Percentiles rank a stretch among this genome's conserved stretches.
Conservation (phyloP, 1,139 yeast genomes). For the Saccharomyces hybrid region DNA sequence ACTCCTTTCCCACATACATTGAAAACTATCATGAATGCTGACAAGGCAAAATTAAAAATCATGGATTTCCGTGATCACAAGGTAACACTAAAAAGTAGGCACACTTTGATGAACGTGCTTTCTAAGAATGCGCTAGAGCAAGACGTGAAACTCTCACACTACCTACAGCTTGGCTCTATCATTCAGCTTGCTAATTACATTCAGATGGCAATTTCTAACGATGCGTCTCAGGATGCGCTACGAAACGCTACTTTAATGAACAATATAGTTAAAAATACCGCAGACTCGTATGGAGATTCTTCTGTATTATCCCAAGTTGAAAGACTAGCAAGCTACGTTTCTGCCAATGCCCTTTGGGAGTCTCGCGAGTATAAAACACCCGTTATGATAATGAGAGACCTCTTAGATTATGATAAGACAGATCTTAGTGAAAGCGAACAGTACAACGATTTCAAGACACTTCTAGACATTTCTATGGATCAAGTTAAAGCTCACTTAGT, state of each 20-base stretch:
- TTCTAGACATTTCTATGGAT: slow-evolving; percentile 30
- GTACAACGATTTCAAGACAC: slow-evolving; percentile 15
- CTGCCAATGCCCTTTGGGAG: slow-evolving; percentile 22
- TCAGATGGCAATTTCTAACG: slow-evolving; percentile 12
- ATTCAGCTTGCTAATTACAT: slow-evolving; percentile 12
- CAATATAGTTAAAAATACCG: slow-evolving; percentile 2
- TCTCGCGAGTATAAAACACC: slow-evolving; percentile 20
- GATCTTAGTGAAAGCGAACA: slow-evolving; percentile 1
- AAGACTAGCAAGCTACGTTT: slow-evolving; percentile 7
- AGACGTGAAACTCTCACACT: background rate
- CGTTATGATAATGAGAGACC: slow-evolving; percentile 13
- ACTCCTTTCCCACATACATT: background rate
- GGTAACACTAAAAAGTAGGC: slow-evolving; percentile 14
- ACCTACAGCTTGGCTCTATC: slow-evolving; percentile 1
- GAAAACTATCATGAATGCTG: slow-evolving; percentile 1
- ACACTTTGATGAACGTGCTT: slow-evolving; percentile 10
- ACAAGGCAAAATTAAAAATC: slow-evolving; percentile 6
- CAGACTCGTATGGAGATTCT: background rate
- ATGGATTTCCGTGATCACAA: slow-evolving; percentile 14
- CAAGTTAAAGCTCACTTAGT: slow-evolving; percentile 47
- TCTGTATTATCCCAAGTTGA: background rate
- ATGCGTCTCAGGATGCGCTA: slow-evolving; percentile 21
- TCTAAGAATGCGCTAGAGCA: background rate
- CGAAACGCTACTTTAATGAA: slow-evolving; percentile 16
- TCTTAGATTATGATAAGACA: slow-evolving; percentile 7